These are phyloP conservation scores for Durotheca rogersii DNA, from an alignment of 495 filamentous ascomycete species.

Conservation along the genomic window DNA sequence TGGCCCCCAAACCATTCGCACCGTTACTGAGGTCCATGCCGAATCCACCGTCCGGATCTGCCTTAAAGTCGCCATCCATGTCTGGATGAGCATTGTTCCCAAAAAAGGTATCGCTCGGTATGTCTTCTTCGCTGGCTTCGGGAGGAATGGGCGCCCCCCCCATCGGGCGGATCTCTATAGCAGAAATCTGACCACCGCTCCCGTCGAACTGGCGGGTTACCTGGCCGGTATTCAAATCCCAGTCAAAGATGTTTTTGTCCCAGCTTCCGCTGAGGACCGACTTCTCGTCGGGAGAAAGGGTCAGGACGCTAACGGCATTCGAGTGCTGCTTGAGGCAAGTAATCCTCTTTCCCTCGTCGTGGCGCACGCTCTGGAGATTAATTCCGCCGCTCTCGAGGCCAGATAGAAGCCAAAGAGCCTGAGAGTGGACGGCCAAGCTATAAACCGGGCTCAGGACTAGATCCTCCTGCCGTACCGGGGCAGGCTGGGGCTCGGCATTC, in stretches of 20 bases:
- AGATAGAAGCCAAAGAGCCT: slow-evolving; percentile 86
- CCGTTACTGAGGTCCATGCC: slow-evolving; percentile 7
- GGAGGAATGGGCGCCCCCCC: slow-evolving; percentile 72
- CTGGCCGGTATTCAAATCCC: slow-evolving; percentile 90
- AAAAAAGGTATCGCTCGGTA: slow-evolving; percentile 66
- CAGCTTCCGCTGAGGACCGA: slow-evolving; percentile 91
- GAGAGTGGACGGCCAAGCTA: slow-evolving; percentile 84
- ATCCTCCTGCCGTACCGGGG: slow-evolving; percentile 51
- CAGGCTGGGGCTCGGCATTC: slow-evolving; percentile 61
- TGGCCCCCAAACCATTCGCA: slow-evolving; percentile 21
- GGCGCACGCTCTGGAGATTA: slow-evolving; percentile 89
- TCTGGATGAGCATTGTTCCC: slow-evolving; percentile 49
- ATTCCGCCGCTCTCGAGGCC: slow-evolving; percentile 90
- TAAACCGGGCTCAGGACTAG: slow-evolving; percentile 80
- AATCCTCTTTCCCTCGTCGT: slow-evolving; percentile 91
- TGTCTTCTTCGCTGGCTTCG: slow-evolving; percentile 59
- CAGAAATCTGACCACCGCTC: slow-evolving; percentile 79
- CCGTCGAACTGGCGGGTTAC: slow-evolving; percentile 71
- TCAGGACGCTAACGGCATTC: slow-evolving; percentile 87
- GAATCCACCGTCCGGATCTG: slow-evolving; percentile 16
- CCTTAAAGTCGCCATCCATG: slow-evolving; percentile 10
- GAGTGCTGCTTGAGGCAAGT: slow-evolving; percentile 78
- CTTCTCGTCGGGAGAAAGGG: slow-evolving; percentile 78
- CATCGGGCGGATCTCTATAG: slow-evolving; percentile 81
- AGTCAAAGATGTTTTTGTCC: slow-evolving; percentile 92